These are phyloP conservation scores for Fragaria iinumae DNA, from an alignment of 306 rosid genomes.

Conservation along the genomic window DNA sequence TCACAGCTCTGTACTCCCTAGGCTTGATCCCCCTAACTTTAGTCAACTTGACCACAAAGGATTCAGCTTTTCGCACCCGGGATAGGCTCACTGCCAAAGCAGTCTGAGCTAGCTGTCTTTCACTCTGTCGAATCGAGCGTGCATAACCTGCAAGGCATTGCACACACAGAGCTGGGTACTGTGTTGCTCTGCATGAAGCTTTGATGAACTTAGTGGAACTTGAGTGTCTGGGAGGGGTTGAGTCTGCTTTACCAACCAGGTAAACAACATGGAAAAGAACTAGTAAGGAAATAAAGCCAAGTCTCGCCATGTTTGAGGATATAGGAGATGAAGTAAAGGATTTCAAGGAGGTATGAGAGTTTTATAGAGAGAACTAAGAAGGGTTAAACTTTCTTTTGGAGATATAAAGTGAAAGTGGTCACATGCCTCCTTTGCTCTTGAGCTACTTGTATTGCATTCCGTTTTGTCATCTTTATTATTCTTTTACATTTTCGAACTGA, in stretches of 20 bases:
- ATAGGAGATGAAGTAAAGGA: background rate
- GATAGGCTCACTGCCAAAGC: slow-evolving; percentile 67
- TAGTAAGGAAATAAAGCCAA: slow-evolving; percentile 23
- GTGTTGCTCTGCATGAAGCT: slow-evolving; percentile 57
- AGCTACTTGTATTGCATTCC: background rate
- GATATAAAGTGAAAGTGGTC: slow-evolving; percentile 12
- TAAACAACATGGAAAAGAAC: slow-evolving; percentile 30
- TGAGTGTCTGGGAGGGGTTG: slow-evolving; percentile 20
- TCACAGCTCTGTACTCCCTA: slow-evolving; percentile 52
- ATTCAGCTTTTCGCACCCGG: slow-evolving; percentile 39
- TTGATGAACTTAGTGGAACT: slow-evolving; percentile 48
- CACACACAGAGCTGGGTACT: slow-evolving; percentile 58
- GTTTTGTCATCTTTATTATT: background rate
- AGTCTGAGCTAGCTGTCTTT: slow-evolving; percentile 51
- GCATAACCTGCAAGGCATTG: slow-evolving; percentile 47
- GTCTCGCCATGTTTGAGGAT: slow-evolving; percentile 39
- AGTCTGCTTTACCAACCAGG: slow-evolving; percentile 20
- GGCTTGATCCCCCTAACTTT: slow-evolving; percentile 39
- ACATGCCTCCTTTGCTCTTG: slow-evolving; percentile 9
- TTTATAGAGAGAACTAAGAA: slow-evolving; percentile 16
- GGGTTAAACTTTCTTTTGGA: background rate
- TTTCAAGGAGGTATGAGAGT: background rate
- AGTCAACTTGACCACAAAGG: slow-evolving; percentile 46
- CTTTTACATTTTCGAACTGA: background rate
- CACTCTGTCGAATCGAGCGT: slow-evolving; percentile 41